Conservation (phyloP, 2,329 filamentous ascomycete genomes). For the Fusarium newnesense region DNA sequence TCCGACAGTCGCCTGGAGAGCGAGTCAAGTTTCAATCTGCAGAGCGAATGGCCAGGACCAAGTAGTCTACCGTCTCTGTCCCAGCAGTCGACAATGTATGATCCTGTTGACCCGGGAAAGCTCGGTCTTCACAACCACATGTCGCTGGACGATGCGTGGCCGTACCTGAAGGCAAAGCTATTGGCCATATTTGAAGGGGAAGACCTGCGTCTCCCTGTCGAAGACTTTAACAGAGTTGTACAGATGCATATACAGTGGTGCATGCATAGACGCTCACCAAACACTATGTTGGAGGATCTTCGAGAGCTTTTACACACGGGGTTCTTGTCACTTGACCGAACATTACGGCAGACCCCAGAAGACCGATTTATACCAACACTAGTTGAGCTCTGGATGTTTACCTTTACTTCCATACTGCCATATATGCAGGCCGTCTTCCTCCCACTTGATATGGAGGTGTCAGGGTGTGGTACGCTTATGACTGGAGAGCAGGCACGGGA, state of each 20-base stretch:
- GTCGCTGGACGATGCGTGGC: slow-evolving; percentile 83
- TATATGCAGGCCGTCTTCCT: slow-evolving; percentile 97
- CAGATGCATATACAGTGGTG: slow-evolving; percentile 81
- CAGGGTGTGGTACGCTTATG: slow-evolving; percentile 84
- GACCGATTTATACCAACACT: slow-evolving; percentile 89
- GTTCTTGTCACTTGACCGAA: slow-evolving; percentile 87
- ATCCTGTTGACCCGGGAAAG: slow-evolving; percentile 65
- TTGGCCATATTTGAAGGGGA: slow-evolving; percentile 85
- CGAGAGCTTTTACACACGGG: slow-evolving; percentile 81
- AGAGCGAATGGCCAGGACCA: slow-evolving; percentile 63
- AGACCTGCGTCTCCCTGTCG: slow-evolving; percentile 80
- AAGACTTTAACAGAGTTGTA: slow-evolving; percentile 86
- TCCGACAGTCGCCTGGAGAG: slow-evolving; percentile 62
- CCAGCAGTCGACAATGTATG: slow-evolving; percentile 59
- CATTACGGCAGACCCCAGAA: slow-evolving; percentile 80
- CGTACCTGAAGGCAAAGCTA: slow-evolving; percentile 78
- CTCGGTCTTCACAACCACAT: slow-evolving; percentile 73
- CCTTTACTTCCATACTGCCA: slow-evolving; percentile 89
- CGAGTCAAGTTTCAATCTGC: slow-evolving; percentile 56
- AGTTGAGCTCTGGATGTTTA: slow-evolving; percentile 93
- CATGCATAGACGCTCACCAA: slow-evolving; percentile 76
- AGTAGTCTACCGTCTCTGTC: slow-evolving; percentile 61
- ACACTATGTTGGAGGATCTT: slow-evolving; percentile 79
- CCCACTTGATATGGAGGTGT: slow-evolving; percentile 91
- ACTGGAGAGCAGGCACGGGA: slow-evolving; percentile 81